Conservation (phyloP, 108 stramenopile genomes). For the Parmales sp. region DNA sequence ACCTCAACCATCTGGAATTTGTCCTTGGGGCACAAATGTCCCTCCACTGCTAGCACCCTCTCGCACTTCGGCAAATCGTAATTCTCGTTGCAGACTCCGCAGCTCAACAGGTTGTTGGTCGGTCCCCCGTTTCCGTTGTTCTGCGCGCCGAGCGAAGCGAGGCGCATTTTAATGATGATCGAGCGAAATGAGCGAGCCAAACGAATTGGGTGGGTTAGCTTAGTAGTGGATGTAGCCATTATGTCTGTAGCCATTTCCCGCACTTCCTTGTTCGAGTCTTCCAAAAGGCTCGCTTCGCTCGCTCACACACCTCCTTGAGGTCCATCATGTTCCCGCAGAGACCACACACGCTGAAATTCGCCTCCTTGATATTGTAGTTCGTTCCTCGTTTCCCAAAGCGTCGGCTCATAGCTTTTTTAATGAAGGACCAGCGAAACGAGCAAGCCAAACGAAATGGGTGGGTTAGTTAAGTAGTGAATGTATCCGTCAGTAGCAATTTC, state of each 20-base stretch:
- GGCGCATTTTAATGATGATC: neutral
- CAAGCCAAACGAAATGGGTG: slow-evolving; percentile 56
- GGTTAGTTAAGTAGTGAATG: too few species aligned
- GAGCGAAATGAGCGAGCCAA: neutral
- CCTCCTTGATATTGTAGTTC: too few species aligned
- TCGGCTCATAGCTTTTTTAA: slow-evolving; percentile 25
- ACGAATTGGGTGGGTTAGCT: neutral
- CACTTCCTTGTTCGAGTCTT: slow-evolving; percentile 13
- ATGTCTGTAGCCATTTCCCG: slow-evolving; percentile 20
- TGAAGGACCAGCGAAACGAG: slow-evolving; percentile 52
- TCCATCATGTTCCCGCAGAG: slow-evolving; percentile 46
- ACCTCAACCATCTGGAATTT: too few species aligned
- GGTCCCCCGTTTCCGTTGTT: too few species aligned
- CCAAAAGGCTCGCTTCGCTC: too few species aligned
- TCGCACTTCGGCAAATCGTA: too few species aligned
- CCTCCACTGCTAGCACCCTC: too few species aligned
- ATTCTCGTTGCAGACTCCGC: too few species aligned
- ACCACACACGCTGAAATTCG: slow-evolving; percentile 59
- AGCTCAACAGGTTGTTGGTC: too few species aligned
- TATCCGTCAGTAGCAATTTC: too few species aligned
- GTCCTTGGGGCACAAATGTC: too few species aligned
- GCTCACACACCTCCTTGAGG: slow-evolving; percentile 35
- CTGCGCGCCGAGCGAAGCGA: neutral
- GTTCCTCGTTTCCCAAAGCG: too few species aligned
- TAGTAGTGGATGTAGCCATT: slow-evolving; percentile 36